These are phyloP conservation scores for Aspergillus viridinutans DNA, from an alignment of 2,329 filamentous ascomycete species.

Conservation along the genomic window DNA sequence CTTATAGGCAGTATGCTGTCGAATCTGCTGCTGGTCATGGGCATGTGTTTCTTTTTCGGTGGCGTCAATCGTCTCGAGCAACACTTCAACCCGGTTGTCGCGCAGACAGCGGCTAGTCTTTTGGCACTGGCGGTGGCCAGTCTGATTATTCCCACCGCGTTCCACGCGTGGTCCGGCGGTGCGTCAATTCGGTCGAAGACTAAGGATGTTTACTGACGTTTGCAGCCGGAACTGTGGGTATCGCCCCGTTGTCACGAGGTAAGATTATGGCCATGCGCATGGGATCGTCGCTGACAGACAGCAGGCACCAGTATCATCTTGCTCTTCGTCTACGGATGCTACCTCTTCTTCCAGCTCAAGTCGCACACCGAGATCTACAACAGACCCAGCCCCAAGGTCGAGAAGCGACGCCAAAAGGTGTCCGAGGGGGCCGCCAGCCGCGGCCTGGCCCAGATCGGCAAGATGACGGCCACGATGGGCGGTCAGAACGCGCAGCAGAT, in stretches of 20 bases:
- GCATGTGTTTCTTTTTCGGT: conserved; percentile 89
- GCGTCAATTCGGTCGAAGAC: conserved; percentile 4
- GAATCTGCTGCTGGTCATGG: conserved; percentile 82
- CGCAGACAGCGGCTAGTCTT: conserved; percentile 80
- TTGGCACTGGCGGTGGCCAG: conserved; percentile 74
- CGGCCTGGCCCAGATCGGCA: conserved; percentile 52
- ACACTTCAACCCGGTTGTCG: conserved; percentile 87
- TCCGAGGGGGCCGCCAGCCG: conserved; percentile 48
- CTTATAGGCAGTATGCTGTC: conserved; percentile 88
- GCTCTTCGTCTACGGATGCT: conserved; percentile 75
- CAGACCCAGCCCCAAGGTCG: conserved; percentile 71
- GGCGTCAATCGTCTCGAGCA: conserved; percentile 75
- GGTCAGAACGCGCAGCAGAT: conserved; percentile 49
- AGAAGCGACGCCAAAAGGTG: conserved; percentile 50
- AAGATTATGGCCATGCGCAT: neutral
- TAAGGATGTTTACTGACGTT: conserved; percentile 3
- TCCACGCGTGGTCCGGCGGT: conserved; percentile 55
- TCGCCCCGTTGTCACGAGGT: conserved; percentile 33
- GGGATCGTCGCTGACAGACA: neutral
- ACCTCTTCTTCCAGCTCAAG: conserved; percentile 87
- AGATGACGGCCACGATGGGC: conserved; percentile 48
- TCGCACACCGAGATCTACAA: conserved; percentile 79
- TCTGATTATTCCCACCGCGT: conserved; percentile 86
- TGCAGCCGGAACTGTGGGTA: conserved; percentile 22
- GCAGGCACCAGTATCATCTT: conserved; percentile 66